Base-by-base conservation (phyloP, 2,329 filamentous ascomycete species). In the Ceratocystis diversiconidia region DNA sequence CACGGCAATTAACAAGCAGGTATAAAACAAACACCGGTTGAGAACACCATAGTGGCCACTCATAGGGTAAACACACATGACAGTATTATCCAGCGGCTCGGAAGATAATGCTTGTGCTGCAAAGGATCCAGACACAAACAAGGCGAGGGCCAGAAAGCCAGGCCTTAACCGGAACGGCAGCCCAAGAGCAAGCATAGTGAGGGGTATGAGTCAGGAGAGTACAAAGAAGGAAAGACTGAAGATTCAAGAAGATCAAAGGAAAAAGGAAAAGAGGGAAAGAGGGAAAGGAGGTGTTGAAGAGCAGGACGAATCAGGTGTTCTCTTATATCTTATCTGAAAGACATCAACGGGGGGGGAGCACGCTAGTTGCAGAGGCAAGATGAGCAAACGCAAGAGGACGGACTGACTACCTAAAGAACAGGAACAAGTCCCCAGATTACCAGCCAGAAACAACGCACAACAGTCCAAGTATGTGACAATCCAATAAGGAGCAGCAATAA, bases 61-160 rank as follows among this genome's bases (percentile, higher is more conserved):
- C 32, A 67, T 64, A 22, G 66, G 66, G 30, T 67, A 67, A 6
- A 67, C 66, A 52, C 66, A 67, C 62, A 67, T 67, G 36, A 67
- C 62, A 19, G 66, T 67, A n/a, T 67, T 44, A 12, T 64, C 43
- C 10, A 67, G 66, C 36, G 66, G 48, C 15, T 65, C 44, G 17
- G 32, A 57, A 10, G 59, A 50, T 5, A 65, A 44, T 6, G 66
- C 66, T 60, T 67, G 66, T 1, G 43, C 36, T n/a, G 66, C 66
- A 28, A 61, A 41, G 28, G 60, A 60, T 6, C 36, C 59, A 1
- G 62, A 52, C 28, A 55, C 62, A 28, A 65, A 67, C 44, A 67
- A 19, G 36, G 36, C 41, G 10, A 60, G 46, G 17, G 32, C 22
- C 28, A 55, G 19, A 17, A 64, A 30, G 41, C 52, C 22, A 30